Conservation (phyloP, 495 filamentous ascomycete species). For the Xylaria acuta region DNA sequence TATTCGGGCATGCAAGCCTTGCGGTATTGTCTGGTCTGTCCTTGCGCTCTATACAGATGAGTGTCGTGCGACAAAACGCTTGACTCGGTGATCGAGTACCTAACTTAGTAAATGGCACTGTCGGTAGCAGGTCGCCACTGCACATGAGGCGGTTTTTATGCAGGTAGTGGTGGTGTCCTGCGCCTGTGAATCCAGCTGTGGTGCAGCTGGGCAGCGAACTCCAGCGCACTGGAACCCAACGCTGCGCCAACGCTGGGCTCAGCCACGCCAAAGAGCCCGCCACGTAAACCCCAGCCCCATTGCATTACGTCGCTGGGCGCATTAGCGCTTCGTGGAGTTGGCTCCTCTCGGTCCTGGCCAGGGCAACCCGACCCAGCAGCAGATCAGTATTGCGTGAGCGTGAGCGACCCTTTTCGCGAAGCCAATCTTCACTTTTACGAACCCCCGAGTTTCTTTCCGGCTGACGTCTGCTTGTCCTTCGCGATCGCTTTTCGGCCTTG, state of each 20-base stretch:
- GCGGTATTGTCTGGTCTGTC: background rate
- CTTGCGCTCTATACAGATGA: background rate
- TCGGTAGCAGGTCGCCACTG: slow-evolving; percentile 16
- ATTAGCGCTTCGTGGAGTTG: slow-evolving; percentile 35
- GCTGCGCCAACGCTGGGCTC: background rate
- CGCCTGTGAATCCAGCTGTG: slow-evolving; percentile 5
- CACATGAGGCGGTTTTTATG: slow-evolving; percentile 6
- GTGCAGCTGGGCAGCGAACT: slow-evolving; percentile 21
- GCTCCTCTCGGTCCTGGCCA: slow-evolving; percentile 19
- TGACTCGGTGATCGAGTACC: background rate
- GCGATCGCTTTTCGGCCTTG: slow-evolving; percentile 10
- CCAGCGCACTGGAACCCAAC: slow-evolving; percentile 12
- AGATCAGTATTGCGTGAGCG: background rate
- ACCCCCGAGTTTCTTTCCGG: slow-evolving; percentile 5
- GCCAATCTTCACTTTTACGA: slow-evolving; percentile 12
- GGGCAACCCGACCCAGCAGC: slow-evolving; percentile 17
- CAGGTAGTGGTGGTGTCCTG: slow-evolving; percentile 1
- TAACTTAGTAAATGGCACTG: too few relatives aligned
- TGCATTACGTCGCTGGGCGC: slow-evolving; percentile 42
- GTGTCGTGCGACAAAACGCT: background rate
- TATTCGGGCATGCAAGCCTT: background rate
- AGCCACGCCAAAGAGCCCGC: slow-evolving; percentile 27
- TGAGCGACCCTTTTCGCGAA: slow-evolving; percentile 24
- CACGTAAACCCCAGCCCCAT: slow-evolving; percentile 38
- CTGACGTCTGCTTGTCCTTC: slow-evolving; percentile 1